Conservation (phyloP, 1,284 basidiomycete species). For the Tilletia caries region DNA sequence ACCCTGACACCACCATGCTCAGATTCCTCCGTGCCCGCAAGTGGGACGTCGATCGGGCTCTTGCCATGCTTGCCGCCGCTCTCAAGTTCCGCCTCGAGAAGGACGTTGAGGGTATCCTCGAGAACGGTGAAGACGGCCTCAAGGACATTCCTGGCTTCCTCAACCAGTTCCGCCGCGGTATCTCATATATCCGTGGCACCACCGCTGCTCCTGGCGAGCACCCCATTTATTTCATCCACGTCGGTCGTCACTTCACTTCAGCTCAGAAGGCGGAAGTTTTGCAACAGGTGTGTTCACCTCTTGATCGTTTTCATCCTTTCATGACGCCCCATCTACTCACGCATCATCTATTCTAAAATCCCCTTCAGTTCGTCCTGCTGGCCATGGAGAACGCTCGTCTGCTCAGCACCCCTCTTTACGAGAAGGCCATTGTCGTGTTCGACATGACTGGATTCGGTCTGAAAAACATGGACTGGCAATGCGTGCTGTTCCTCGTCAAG, state of each 20-base stretch:
- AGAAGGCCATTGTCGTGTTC: constrained; percentile 50
- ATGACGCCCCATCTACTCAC: no score
- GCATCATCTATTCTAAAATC: background rate
- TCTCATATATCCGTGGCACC: constrained; percentile 54
- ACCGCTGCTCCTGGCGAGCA: constrained; percentile 42
- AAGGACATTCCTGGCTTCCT: constrained; percentile 51
- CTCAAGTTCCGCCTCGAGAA: constrained; percentile 54
- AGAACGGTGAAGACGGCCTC: constrained; percentile 52
- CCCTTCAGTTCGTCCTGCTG: constrained; percentile 44
- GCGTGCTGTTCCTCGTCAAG: constrained; percentile 51
- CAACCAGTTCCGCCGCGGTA: constrained; percentile 53
- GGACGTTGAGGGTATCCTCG: constrained; percentile 47
- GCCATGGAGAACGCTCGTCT: constrained; percentile 50
- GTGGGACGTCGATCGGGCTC: constrained; percentile 52
- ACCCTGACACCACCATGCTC: constrained; percentile 48
- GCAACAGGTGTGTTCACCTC: constrained; percentile 29
- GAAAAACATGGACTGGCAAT: constrained; percentile 54
- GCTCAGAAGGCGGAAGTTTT: constrained; percentile 52
- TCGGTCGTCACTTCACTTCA: constrained; percentile 51
- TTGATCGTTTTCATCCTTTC: background rate
- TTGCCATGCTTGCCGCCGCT: constrained; percentile 51
- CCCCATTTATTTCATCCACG: constrained; percentile 53
- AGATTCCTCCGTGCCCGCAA: constrained; percentile 54
- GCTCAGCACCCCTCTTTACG: constrained; percentile 48
- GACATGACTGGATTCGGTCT: constrained; percentile 53